These are phyloP conservation scores for Austropuccinia psidii DNA, from an alignment of 1,284 basidiomycete genomes.

Conservation along the genomic window DNA sequence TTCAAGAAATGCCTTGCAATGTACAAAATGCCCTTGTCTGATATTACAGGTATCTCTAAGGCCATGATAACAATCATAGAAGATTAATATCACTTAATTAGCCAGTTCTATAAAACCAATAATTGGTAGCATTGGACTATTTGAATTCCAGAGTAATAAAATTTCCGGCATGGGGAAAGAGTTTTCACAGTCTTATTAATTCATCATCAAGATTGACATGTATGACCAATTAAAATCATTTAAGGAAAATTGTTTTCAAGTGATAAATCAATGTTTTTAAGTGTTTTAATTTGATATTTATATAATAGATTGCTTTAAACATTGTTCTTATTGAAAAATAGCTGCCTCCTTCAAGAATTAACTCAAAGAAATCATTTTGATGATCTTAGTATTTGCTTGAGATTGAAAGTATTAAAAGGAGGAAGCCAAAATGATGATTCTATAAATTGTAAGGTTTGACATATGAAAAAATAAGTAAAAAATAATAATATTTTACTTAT, in stretches of 20 bases:
- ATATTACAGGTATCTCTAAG: background rate
- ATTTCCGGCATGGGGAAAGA: too few species aligned
- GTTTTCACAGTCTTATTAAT: background rate
- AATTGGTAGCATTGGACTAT: background rate
- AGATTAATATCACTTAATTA: background rate
- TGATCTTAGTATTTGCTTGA: background rate
- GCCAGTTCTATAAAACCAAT: background rate
- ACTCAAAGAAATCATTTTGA: background rate
- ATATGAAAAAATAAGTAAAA: too few species aligned
- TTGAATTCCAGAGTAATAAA: background rate
- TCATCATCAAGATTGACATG: background rate
- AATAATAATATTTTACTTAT: too few species aligned
- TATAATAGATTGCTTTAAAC: background rate
- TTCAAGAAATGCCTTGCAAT: too few species aligned
- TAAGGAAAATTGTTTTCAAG: background rate
- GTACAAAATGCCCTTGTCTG: background rate
- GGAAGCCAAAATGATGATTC: background rate
- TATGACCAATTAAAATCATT: background rate
- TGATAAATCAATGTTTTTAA: background rate
- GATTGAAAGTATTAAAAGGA: background rate
- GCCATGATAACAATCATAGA: background rate
- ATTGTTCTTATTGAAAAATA: background rate
- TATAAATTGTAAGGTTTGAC: too few species aligned
- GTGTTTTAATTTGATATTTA: background rate
- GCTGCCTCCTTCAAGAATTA: background rate